phyloP scores from a whole-genome alignment of 1,284 basidiomycete species.

The Ganoderma sinense region DNA sequence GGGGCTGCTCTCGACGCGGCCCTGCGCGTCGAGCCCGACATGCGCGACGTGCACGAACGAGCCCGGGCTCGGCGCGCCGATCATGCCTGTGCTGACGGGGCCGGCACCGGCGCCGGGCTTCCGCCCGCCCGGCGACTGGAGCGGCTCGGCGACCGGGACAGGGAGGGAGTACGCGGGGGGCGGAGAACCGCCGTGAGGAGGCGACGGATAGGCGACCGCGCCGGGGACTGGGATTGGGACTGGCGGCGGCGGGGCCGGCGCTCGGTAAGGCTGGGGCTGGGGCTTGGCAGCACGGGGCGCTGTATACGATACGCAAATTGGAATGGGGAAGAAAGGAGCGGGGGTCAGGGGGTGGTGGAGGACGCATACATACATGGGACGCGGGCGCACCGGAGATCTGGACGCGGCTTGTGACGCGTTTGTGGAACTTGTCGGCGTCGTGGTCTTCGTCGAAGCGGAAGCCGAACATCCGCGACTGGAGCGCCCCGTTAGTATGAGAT shows the following conservation, averaged over 20 bases:
- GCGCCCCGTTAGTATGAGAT: not conserved
- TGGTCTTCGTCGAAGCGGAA: slow-evolving; percentile 74
- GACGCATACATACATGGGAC: not conserved
- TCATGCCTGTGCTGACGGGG: slow-evolving; percentile 49
- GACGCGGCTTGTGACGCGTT: slow-evolving; percentile 48
- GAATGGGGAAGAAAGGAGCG: not conserved
- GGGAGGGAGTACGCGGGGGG: slow-evolving; percentile 10
- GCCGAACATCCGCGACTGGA: slow-evolving; percentile 82
- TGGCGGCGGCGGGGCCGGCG: slow-evolving; percentile 6
- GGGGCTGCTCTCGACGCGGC: slow-evolving; percentile 73
- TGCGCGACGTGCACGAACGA: slow-evolving; percentile 91
- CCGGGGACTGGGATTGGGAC: not conserved
- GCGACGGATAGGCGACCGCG: slow-evolving; percentile 17
- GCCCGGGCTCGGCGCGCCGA: slow-evolving; percentile 75
- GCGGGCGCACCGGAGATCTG: slow-evolving; percentile 29
- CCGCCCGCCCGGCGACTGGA: no score
- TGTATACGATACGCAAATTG: not conserved
- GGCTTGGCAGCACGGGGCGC: slow-evolving; percentile 12
- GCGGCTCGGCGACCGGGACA: slow-evolving; percentile 6
- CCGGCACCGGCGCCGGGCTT: no score
- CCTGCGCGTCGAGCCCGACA: slow-evolving; percentile 79
- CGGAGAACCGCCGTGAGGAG: slow-evolving; percentile 15
- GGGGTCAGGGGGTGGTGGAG: slow-evolving; percentile 9
- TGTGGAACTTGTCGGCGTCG: slow-evolving; percentile 63
- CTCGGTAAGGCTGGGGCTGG: slow-evolving; percentile 15